Conservation (phyloP, 257 asterid species). For the Scutellaria barbata region DNA sequence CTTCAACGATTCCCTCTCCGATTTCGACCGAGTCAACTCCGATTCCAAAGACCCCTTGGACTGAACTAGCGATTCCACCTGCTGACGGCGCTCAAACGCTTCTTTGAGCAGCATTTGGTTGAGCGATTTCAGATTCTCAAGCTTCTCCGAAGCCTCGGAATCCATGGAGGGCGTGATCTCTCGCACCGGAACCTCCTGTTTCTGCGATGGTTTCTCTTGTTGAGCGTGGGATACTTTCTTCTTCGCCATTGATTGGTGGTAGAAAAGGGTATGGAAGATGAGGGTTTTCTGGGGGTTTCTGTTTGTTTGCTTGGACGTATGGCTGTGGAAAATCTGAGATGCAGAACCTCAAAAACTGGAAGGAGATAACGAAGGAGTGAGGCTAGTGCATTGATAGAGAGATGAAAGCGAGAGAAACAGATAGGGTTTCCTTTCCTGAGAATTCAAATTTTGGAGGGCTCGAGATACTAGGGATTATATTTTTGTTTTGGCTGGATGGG, state of each 20-base stretch:
- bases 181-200: conserved; percentile 34
- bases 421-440: conserved; percentile 44
- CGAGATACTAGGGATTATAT: conserved; percentile 29
- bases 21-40: conserved; percentile 54
- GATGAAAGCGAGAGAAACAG: conserved; percentile 10
- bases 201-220: conserved; percentile 28
- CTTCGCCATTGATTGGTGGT: conserved; percentile 58
- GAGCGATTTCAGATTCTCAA: conserved; percentile 64
- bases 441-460: conserved; percentile 55
- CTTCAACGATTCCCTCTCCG: conserved; percentile 50
- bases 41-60: conserved; percentile 50
- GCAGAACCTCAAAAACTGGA: conserved; percentile 12
- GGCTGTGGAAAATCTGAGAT: conserved; percentile 36
- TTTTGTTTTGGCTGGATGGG: not conserved
- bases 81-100: conserved; percentile 68
- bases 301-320: conserved; percentile 3
- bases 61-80: conserved; percentile 58
- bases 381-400: not conserved
- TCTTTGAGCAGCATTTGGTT: conserved; percentile 69
- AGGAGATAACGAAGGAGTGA: conserved; percentile 17
- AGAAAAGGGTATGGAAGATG: conserved; percentile 35
- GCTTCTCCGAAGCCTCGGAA: conserved; percentile 49
- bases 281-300: conserved; percentile 34
- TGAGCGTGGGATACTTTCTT: conserved; percentile 49
- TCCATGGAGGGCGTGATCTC: conserved; percentile 43